Evolutionary conservation across 1,284 basidiomycete species (phyloP), one percentile per base, ranked within the genome.

Genomic region (Heterobasidion parviporum): DNA sequence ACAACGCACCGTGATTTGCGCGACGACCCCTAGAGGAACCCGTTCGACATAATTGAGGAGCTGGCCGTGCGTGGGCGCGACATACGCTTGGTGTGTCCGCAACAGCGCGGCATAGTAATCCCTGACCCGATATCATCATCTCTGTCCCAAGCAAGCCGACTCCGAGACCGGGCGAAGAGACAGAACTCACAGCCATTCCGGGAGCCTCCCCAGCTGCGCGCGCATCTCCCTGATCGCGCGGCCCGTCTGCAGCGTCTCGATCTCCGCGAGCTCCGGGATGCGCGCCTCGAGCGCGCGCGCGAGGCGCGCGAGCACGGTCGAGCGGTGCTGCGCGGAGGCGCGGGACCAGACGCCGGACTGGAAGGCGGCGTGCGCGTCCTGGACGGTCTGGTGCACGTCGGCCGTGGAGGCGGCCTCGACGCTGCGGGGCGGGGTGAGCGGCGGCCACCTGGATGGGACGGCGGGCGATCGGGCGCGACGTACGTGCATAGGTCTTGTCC

Each of bases 21-120:
- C 88, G 41, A 91, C 87, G 14, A 92, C 89, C 26, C 90, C 90
- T 1, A 93, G 75, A 0, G 91, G 90, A 6, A 90, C 75, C 26
- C 91, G 77, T 53, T 83, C 80, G 7, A 93, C 83, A 66, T 89
- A 85, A 62, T 92, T 92, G 44, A 92, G 68, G 36, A 92, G 65
- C 55, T 80, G 81, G 0, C 91, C 91, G 62, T 89, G 85, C 0
- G 87, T 87, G 2, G 89, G 91, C n/a, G 87, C 80, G 12, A 91
- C 76, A 58, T 80, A 82, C 3, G 77, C 82, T 63, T 83, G 79
- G 44, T 81, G 75, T 5, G 88, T 91, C 41, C 89, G 74, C 41
- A 90, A 67, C 6, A 92, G 65, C 0, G 89, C 85, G 45, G 86
- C 80, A 63, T 82, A 92, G 62, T 92, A 92, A 56, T 86, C 83